These are phyloP conservation scores for Alternaria sp. DNA, from an alignment of 2,329 filamentous ascomycete genomes.

Conservation along the genomic window DNA sequence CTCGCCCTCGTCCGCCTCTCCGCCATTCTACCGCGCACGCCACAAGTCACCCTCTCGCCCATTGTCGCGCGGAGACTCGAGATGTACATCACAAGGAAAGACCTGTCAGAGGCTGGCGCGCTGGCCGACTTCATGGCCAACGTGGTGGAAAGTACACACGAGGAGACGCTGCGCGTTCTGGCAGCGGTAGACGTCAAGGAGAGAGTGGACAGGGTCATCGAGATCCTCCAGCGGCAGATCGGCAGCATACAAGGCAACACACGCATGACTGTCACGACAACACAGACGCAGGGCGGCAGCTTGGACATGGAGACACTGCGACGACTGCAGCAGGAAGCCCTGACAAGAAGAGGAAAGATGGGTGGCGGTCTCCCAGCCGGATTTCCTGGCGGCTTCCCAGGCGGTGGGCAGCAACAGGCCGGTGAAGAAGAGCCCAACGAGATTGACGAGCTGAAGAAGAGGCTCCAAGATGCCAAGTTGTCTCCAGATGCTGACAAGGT, in stretches of 20 bases:
- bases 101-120: constrained; percentile 79
- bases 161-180: constrained; percentile 88
- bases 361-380: constrained; percentile 44
- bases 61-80: constrained; percentile 87
- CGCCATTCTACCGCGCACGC: constrained; percentile 77
- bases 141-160: constrained; percentile 82
- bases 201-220: constrained; percentile 80
- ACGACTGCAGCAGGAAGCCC: constrained; percentile 52
- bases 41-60: constrained; percentile 73
- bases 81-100: constrained; percentile 82
- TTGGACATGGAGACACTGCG: constrained; percentile 55
- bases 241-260: constrained; percentile 84
- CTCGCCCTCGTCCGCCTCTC: constrained; percentile 84
- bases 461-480: constrained; percentile 79
- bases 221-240: constrained; percentile 82
- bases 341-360: constrained; percentile 44
- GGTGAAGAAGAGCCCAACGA: constrained; percentile 84
- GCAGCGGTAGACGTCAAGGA: constrained; percentile 80
- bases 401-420: constrained; percentile 54
- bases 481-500: constrained; percentile 86
- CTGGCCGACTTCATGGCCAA: constrained; percentile 98
- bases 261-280: constrained; percentile 79
- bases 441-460: constrained; percentile 88
- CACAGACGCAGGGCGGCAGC: constrained; percentile 57
- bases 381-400: constrained; percentile 53